Base-by-base conservation (phyloP, 805 yeast genomes). In the Ogataea paraovalis region DNA sequence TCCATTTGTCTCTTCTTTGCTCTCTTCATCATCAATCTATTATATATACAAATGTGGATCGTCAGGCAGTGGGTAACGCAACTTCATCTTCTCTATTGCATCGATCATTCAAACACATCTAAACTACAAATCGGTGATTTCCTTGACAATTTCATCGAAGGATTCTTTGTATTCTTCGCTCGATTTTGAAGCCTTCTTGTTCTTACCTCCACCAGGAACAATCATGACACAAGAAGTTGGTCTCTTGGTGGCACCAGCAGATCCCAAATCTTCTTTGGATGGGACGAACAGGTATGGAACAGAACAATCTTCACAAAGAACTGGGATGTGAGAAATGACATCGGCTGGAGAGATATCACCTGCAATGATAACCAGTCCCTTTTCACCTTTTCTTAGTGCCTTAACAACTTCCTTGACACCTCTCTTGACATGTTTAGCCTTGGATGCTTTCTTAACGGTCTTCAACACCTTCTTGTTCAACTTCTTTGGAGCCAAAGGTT, bases 351-450 rank as follows among this genome's bases (percentile, higher is more conserved):
- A 91, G 55, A 95, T 94, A 68, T 94, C 99, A 59, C 99, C 98
- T 30, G 99, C 99, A 70, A 94, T 83, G 57, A 94, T 75, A 37
- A 94, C 98, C 45, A 94, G 77, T 45, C 99, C 99, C 71, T 94
- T 94, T 68, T 91, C 98, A 57, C 98, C 98, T 72, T 94, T 94
- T 76, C 99, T 84, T 54, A 94, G 79, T 20, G 98, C 94, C 74
- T 94, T 94, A 60, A 92, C 98, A 33, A 94, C 99, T 73, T 94
- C 99, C 72, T 94, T 94, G 48, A 94, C 98, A 68, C 99, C 99
- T 73, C 99, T 82, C 73, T 90, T 92, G 59, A 94, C 97, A 70
- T 92, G 97, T 74, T 94, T 94, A 55, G 97, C 95, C 74, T 94
- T 94, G 45, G 98, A 90, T 9, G 99, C 98, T 70, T 89, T 92